phyloP scores from a whole-genome alignment of 2,329 filamentous ascomycete species.

The Fusarium annulatum region DNA sequence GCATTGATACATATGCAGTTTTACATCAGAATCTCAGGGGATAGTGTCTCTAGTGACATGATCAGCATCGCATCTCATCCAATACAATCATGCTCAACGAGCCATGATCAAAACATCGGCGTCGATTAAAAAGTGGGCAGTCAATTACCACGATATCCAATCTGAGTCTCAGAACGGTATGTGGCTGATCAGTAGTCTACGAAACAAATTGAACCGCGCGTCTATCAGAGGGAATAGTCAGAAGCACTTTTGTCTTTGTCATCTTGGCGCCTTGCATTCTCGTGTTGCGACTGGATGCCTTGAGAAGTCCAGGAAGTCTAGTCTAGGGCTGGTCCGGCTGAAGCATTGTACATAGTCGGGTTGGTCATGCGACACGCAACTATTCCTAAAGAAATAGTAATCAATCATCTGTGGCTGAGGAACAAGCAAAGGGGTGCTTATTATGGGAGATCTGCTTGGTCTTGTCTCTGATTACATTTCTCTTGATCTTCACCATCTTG shows the following conservation, averaged over 20 bases:
- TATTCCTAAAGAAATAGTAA: not conserved
- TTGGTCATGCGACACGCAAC: slow-evolving; percentile 17
- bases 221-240: slow-evolving; percentile 16
- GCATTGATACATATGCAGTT: slow-evolving; percentile 34
- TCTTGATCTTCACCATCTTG: not conserved
- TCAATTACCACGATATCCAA: slow-evolving; percentile 11
- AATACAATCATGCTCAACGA: not conserved
- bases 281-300: slow-evolving; percentile 24
- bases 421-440: not conserved
- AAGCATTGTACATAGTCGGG: not conserved
- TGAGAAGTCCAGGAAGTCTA: not conserved
- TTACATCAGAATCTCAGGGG: slow-evolving; percentile 30
- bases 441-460: not conserved
- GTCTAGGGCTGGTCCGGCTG: not conserved
- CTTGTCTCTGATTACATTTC: slow-evolving; percentile 10
- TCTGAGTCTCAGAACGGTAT: slow-evolving; percentile 4
- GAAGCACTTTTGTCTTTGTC: slow-evolving; percentile 13
- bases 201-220: slow-evolving; percentile 22
- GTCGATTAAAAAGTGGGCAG: slow-evolving; percentile 22
- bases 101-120: slow-evolving; percentile 13
- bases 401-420: slow-evolving; percentile 8
- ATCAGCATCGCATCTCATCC: slow-evolving; percentile 2
- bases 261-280: not conserved
- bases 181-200: slow-evolving; percentile 21
- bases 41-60: slow-evolving; percentile 10